phyloP scores from a whole-genome alignment of 306 rosid species.

The Casuarina equisetifolia region DNA sequence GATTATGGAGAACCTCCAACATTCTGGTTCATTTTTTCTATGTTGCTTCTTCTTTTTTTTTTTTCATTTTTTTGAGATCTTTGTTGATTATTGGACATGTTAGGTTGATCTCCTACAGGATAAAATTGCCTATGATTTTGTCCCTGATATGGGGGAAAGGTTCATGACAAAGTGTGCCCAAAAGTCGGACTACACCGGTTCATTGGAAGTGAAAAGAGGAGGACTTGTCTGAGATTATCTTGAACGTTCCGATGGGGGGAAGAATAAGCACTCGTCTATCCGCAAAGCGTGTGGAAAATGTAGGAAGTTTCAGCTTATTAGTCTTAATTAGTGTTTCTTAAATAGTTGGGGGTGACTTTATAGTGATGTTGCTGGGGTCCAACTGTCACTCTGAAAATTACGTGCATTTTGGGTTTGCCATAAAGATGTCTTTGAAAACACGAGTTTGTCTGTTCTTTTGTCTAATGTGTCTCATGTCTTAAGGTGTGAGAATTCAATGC shows the following conservation, averaged over 20 bases:
- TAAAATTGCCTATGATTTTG: conserved; percentile 11
- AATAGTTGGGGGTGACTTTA: background rate
- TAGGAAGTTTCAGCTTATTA: too few species aligned
- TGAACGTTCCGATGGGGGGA: background rate
- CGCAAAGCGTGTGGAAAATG: conserved; percentile 1
- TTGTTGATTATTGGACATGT: background rate
- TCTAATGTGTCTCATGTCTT: too few species aligned
- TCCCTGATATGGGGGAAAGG: background rate
- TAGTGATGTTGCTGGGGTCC: background rate
- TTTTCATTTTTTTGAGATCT: background rate
- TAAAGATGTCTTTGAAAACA: too few species aligned
- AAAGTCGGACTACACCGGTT: background rate
- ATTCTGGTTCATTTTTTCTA: too few species aligned
- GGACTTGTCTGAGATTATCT: background rate
- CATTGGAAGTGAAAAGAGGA: background rate
- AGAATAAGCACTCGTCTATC: background rate
- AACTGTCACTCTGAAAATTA: too few species aligned
- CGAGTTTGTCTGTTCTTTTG: too few species aligned
- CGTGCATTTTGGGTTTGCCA: too few species aligned
- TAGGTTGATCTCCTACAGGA: background rate
- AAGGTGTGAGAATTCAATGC: too few species aligned
- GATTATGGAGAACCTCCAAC: too few species aligned
- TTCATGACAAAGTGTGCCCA: background rate
- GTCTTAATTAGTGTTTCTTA: background rate
- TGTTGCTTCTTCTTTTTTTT: too few species aligned